Conservation (phyloP, 306 rosid species). For the Adenanthera pavonina region DNA sequence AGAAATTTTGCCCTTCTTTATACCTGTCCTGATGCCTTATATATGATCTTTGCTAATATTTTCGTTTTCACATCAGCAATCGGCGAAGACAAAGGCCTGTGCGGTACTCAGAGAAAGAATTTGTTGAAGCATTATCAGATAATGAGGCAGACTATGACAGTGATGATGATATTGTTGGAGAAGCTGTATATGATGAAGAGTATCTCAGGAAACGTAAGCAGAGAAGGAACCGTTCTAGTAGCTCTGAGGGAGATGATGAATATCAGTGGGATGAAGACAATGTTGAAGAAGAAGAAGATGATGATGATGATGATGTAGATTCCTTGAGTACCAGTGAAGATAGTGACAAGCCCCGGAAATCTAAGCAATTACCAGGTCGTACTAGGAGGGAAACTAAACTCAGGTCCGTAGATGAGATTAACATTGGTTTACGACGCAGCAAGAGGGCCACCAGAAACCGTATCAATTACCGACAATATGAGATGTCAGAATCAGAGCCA, state of each 20-base stretch:
- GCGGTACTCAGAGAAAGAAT: constrained; percentile 87
- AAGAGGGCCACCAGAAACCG: constrained; percentile 89
- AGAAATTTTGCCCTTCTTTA: neutral
- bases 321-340: constrained; percentile 86
- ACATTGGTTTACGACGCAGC: constrained; percentile 94
- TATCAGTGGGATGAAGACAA: constrained; percentile 87
- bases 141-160: constrained; percentile 84
- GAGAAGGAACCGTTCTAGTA: constrained; percentile 80
- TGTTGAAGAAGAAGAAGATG: constrained; percentile 94
- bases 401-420: constrained; percentile 83
- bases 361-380: constrained; percentile 71
- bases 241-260: constrained; percentile 99
- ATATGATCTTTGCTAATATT: constrained; percentile 37
- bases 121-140: constrained; percentile 77
- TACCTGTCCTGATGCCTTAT: neutral
- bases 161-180: constrained; percentile 98
- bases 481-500: constrained; percentile 85
- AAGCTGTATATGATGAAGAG: constrained; percentile 94
- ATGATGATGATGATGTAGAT: constrained; percentile 59
- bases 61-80: constrained; percentile 52
- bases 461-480: constrained; percentile 78
- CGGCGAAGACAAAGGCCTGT: constrained; percentile 88
- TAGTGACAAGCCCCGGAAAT: constrained; percentile 74
- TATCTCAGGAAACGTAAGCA: constrained; percentile 86
- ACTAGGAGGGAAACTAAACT: constrained; percentile 86